Conservation (phyloP, 2,329 filamentous ascomycete species). For the Helminthosporium solani region DNA sequence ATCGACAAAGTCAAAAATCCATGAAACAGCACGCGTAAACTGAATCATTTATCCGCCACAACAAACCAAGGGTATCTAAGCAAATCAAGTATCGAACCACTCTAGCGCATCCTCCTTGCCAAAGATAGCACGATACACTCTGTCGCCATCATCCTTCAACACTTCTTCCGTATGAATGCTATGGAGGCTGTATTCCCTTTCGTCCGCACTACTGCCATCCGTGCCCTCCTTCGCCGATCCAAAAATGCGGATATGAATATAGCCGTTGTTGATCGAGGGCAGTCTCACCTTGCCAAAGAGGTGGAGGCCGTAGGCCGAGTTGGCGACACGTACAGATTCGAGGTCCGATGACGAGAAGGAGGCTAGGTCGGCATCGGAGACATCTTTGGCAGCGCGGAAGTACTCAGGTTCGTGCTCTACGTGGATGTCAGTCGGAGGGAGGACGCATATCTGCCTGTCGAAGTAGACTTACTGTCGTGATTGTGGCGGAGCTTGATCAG, state of each 20-base stretch:
- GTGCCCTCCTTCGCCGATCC: slow-evolving; percentile 36
- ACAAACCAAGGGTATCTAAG: slow-evolving; percentile 10
- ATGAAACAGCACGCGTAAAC: too few species aligned
- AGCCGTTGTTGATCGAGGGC: slow-evolving; percentile 23
- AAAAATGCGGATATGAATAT: slow-evolving; percentile 37
- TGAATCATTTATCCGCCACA: too few species aligned
- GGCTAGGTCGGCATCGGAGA: slow-evolving; percentile 42
- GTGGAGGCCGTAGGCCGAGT: slow-evolving; percentile 36
- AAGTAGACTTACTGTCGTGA: slow-evolving; percentile 31
- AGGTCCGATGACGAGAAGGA: slow-evolving; percentile 30
- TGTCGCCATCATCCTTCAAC: slow-evolving; percentile 30
- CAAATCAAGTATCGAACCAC: slow-evolving; percentile 38
- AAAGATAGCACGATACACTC: slow-evolving; percentile 36
- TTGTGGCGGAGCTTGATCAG: slow-evolving; percentile 37
- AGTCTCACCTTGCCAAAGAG: slow-evolving; percentile 34
- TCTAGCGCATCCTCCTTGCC: slow-evolving; percentile 30
- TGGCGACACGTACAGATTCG: slow-evolving; percentile 29
- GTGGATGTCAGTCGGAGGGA: slow-evolving; percentile 1
- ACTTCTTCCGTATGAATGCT: slow-evolving; percentile 39
- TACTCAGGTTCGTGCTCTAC: slow-evolving; percentile 42
- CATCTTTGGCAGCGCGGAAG: slow-evolving; percentile 39
- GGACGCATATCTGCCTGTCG: neutral
- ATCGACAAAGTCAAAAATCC: too few species aligned
- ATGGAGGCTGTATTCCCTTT: slow-evolving; percentile 35
- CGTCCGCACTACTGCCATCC: slow-evolving; percentile 32